Percentiles rank a stretch among this genome's conserved stretches.
phyloP scores from a whole-genome alignment of 495 filamentous ascomycete species.

The Friedmanniomyces endolithicus region DNA sequence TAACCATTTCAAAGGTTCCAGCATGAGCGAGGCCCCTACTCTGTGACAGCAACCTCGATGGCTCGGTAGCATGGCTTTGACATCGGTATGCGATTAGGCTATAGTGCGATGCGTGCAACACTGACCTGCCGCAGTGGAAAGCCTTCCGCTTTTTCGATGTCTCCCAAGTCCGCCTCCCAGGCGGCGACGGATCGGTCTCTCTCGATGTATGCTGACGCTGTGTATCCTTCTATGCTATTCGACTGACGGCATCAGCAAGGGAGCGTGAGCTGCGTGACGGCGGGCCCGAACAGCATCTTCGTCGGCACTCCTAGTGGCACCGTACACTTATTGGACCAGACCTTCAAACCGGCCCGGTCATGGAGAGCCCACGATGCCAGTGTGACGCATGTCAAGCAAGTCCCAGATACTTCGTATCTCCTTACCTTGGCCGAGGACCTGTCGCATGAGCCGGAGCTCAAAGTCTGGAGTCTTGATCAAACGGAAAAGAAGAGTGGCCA shows the following conservation, averaged over 20 bases:
- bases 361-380: slow-evolving; percentile 74
- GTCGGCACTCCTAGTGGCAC: slow-evolving; percentile 71
- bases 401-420: slow-evolving; percentile 73
- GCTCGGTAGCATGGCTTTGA: slow-evolving; percentile 27
- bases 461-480: slow-evolving; percentile 94
- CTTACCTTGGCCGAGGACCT: slow-evolving; percentile 83
- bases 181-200: slow-evolving; percentile 51
- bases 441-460: slow-evolving; percentile 72
- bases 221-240: slow-evolving; percentile 26
- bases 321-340: slow-evolving; percentile 71
- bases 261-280: slow-evolving; percentile 54
- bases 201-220: slow-evolving; percentile 42
- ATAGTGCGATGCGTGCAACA: neutral
- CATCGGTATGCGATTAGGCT: slow-evolving; percentile 23
- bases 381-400: slow-evolving; percentile 91
- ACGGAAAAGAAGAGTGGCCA: slow-evolving; percentile 83
- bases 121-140: slow-evolving; percentile 62
- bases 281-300: slow-evolving; percentile 83
- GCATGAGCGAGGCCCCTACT: neutral
- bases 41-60: slow-evolving; percentile 6
- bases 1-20: neutral
- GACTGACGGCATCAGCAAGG: slow-evolving; percentile 37
- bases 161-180: slow-evolving; percentile 63
- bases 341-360: slow-evolving; percentile 74
- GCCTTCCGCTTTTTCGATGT: slow-evolving; percentile 98